Evolutionary conservation across 192 early-diverging fungal genomes (phyloP).

Genomic region (Kickxella alabastrina): DNA sequence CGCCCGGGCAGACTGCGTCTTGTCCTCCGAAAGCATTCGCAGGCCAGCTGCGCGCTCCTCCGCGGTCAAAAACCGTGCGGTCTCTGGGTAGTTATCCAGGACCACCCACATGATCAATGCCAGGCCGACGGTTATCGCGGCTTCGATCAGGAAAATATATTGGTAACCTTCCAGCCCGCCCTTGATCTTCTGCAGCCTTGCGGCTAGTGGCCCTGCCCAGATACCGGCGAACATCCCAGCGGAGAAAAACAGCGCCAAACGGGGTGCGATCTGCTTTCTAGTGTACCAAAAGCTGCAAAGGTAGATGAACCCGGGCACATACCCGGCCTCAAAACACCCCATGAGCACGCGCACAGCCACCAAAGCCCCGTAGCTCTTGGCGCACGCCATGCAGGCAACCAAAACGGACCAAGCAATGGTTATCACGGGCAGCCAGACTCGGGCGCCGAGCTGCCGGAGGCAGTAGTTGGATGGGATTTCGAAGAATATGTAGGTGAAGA

Average conservation of each 20-base stretch:
- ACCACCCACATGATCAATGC: slow-evolving; percentile 41
- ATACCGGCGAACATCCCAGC: slow-evolving; percentile 49
- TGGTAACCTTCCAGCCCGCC: slow-evolving; percentile 31
- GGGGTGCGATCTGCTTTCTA: slow-evolving; percentile 35
- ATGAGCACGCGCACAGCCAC: slow-evolving; percentile 37
- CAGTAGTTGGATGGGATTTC: slow-evolving; percentile 62
- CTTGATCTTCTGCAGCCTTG: slow-evolving; percentile 26
- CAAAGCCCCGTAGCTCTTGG: slow-evolving; percentile 54
- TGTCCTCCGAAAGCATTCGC: slow-evolving; percentile 37
- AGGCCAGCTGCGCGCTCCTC: slow-evolving; percentile 51
- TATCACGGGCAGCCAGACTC: slow-evolving; percentile 48
- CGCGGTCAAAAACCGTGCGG: slow-evolving; percentile 55
- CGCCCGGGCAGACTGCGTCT: slow-evolving; percentile 17
- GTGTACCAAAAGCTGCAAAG: slow-evolving; percentile 56
- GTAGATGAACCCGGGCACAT: slow-evolving; percentile 68
- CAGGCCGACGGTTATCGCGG: slow-evolving; percentile 49
- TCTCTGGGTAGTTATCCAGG: slow-evolving; percentile 55
- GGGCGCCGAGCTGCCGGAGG: slow-evolving; percentile 41
- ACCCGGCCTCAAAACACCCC: slow-evolving; percentile 59
- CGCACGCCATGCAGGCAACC: slow-evolving; percentile 58
- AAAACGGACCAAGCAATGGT: slow-evolving; percentile 44
- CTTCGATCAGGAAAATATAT: slow-evolving; percentile 61
- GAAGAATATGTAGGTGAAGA: slow-evolving; percentile 62
- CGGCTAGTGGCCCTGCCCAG: slow-evolving; percentile 48
- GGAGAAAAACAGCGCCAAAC: slow-evolving; percentile 51